Percentiles rank a stretch among this genome's conserved stretches.
These are phyloP conservation scores for Hypoxylon sp. DNA, from an alignment of 2,329 filamentous ascomycete genomes.

Conservation along the genomic window DNA sequence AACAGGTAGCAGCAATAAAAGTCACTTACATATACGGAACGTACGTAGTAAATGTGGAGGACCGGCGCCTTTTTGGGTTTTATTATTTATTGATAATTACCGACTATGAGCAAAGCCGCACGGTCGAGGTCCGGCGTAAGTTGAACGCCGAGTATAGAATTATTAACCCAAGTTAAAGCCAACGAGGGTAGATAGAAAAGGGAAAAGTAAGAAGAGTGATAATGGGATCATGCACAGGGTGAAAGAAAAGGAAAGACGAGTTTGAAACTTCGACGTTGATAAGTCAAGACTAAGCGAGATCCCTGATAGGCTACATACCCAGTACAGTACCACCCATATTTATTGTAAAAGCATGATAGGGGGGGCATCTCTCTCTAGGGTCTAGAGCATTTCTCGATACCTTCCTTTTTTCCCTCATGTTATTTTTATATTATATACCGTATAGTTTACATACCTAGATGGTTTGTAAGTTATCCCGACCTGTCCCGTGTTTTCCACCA, in stretches of 20 bases:
- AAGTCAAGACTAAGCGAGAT: constrained; percentile 39
- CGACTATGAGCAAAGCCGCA: background rate
- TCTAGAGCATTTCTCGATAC: constrained; percentile 7
- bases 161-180: background rate
- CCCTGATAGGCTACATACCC: constrained; percentile 38
- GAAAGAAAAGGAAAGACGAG: constrained; percentile 21
- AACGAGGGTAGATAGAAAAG: background rate
- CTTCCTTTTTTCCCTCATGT: background rate
- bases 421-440: background rate
- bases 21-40: background rate
- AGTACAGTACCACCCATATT: constrained; percentile 28
- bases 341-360: constrained; percentile 19
- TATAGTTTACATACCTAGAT: no score
- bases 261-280: constrained; percentile 43
- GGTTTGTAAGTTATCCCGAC: background rate
- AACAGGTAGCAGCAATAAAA: constrained; percentile 10
- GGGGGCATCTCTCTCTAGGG: constrained; percentile 2
- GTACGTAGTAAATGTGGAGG: background rate
- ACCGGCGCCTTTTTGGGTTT: constrained; percentile 7
- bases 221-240: constrained; percentile 2
- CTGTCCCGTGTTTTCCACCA: background rate
- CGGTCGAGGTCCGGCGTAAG: background rate
- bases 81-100: background rate
- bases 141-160: background rate
- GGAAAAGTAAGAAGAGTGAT: constrained; percentile 8